Evolutionary conservation across 2,329 filamentous ascomycete species (phyloP), one percentile per base, ranked within the genome.

Genomic region (Talaromyces verruculosus): DNA sequence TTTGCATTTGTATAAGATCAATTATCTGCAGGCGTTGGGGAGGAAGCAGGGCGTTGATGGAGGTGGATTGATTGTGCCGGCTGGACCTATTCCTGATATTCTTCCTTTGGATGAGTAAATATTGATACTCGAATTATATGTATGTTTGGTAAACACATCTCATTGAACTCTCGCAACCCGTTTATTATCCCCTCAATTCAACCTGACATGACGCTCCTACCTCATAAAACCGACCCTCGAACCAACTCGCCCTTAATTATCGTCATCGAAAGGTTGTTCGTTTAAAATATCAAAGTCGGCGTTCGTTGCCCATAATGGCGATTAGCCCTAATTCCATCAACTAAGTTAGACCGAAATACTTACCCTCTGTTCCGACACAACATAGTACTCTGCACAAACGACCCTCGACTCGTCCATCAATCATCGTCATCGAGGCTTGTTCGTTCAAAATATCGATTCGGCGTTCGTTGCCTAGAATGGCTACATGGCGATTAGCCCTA

Each of bases 1-100:
- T 67, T 82, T 83, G 67, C 73, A 80, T 62, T 67, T 75, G 55
- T 74, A 71, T 63, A 75, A 76, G 64, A 69, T 71, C 60, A 69
- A 67, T 17, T 76, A 75, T 60, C 51, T 67, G 28, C 65, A 63
- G 30, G 63, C 74, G 1, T 25, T 63, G 49, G 61, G 45, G 10
- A 63, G 51, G 33, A 45, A 39, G 33, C 47, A 58, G 5, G 51
- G 61, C 7, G n/a, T 30, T 30, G 25, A 30, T 25, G 17, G 70
- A 37, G 69, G 68, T 6, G 70, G 63, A 37, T 68, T 71, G 8
- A 64, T 76, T 28, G 58, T 75, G 53, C 73, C 73, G 5, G 71
- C 69, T 47, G 72, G 73, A 0, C 73, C 74, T 33, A 64, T 66
- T 64, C 74, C 74, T 25, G 67, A 72, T 65, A 75, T 75, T 39